phyloP scores from a whole-genome alignment of 345 rosid genomes.

The Anastatica hierochuntica region DNA sequence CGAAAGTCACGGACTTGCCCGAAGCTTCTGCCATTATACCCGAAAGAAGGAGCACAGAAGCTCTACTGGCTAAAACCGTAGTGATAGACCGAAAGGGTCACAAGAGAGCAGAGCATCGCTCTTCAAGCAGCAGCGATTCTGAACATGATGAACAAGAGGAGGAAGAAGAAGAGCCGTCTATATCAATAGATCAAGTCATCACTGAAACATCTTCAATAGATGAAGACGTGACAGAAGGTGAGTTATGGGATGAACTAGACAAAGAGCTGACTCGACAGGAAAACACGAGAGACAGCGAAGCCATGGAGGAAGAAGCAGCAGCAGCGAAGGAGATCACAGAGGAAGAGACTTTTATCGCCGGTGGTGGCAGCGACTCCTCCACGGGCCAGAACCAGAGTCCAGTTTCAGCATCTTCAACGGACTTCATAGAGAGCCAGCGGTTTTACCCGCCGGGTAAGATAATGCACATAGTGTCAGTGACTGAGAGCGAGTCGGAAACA shows the following conservation, averaged over 20 bases:
- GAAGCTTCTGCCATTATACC: slow-evolving; percentile 41
- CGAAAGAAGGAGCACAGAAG: slow-evolving; percentile 39
- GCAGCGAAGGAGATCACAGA: slow-evolving; percentile 62
- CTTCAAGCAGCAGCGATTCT: slow-evolving; percentile 37
- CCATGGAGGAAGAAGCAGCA: slow-evolving; percentile 70
- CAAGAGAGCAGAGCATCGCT: slow-evolving; percentile 27
- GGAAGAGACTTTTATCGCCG: slow-evolving; percentile 45
- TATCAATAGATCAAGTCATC: slow-evolving; percentile 29
- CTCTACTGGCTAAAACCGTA: slow-evolving; percentile 26
- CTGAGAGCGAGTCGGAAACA: slow-evolving; percentile 26
- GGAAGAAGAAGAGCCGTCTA: slow-evolving; percentile 67
- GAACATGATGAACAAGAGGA: slow-evolving; percentile 44
- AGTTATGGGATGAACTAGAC: slow-evolving; percentile 80
- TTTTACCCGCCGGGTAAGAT: slow-evolving; percentile 89
- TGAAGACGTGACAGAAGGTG: slow-evolving; percentile 58
- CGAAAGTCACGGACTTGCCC: slow-evolving; percentile 35
- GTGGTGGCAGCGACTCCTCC: slow-evolving; percentile 20
- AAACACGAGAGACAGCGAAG: slow-evolving; percentile 40
- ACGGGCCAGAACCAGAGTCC: slow-evolving; percentile 31
- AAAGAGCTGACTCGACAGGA: slow-evolving; percentile 69
- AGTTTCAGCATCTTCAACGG: slow-evolving; percentile 27
- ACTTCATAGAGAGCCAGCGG: slow-evolving; percentile 48
- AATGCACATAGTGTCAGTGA: slow-evolving; percentile 59
- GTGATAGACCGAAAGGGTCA: slow-evolving; percentile 21
- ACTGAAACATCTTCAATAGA: slow-evolving; percentile 28